Conservation (phyloP, 2,329 filamentous ascomycete genomes). For the Monosporascus cannonballus region DNA sequence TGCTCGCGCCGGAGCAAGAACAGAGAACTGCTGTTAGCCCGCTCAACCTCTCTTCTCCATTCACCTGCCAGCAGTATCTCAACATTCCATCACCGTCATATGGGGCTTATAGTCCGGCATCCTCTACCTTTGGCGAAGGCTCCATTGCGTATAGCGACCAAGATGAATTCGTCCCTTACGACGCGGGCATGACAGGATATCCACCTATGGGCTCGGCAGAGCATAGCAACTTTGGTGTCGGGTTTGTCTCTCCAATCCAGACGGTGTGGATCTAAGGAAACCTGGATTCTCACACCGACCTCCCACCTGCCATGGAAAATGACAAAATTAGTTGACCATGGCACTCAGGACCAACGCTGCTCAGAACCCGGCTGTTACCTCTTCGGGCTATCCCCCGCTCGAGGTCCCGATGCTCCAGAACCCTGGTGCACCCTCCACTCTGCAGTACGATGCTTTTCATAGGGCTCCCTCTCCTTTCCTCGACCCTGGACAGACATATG, state of each 20-base stretch:
- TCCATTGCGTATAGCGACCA: conserved; percentile 58
- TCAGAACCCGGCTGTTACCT: conserved; percentile 31
- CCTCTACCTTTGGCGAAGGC: conserved; percentile 55
- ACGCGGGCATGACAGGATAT: conserved; percentile 38
- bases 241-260: conserved; percentile 60
- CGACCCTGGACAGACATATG: conserved; percentile 36
- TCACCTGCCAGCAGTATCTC: conserved; percentile 50
- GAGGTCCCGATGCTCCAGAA: conserved; percentile 31
- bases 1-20: conserved; percentile 43
- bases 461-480: conserved; percentile 40
- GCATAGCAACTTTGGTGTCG: conserved; percentile 42
- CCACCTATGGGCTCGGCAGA: conserved; percentile 37
- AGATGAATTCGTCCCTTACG: conserved; percentile 49
- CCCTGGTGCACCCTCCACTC: conserved; percentile 9
- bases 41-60: conserved; percentile 50
- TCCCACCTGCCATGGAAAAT: conserved; percentile 29
- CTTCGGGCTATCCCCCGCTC: conserved; percentile 37
- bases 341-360: conserved; percentile 41
- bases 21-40: conserved; percentile 46
- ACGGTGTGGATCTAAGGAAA: conserved; percentile 52
- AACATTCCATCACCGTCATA: conserved; percentile 58
- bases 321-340: conserved; percentile 48
- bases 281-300: conserved; percentile 34
- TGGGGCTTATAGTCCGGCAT: conserved; percentile 55
- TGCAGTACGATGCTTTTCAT: conserved; percentile 30